Evolutionary conservation across 2,329 filamentous ascomycete species (phyloP), one percentile per base, ranked within the genome.

Genomic region (Alternaria arbusti): DNA sequence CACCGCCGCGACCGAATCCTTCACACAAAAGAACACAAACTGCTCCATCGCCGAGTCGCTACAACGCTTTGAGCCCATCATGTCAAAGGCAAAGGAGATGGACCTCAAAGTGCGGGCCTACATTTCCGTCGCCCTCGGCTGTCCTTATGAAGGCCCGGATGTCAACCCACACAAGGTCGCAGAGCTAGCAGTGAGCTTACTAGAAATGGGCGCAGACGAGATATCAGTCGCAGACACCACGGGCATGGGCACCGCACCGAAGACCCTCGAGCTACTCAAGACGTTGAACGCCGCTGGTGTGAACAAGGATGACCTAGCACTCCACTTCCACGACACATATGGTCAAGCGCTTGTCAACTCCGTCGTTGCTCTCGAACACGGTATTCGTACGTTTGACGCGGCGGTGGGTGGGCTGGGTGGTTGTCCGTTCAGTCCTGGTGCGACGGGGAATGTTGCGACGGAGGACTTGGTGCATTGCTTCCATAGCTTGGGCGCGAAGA

Each of bases 321-420:
- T 94, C 82, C 93, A 97, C 79, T 95, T 96, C 74, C 93, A 97
- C 79, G 92, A 97, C 75, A 96, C 93, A 1, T 95, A 94, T 75
- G 93, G 92, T 1, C 91, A 94, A 82, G 93, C 92, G 1, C 83
- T 95, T n/a, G 90, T 93, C 8, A 96, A 96, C 75, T 90, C 90
- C 6, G 89, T 92, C 11, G 89, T 94, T 0, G 89, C 90, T 40
- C 86, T 96, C 28, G 90, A 93, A 75, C 88, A 91, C 70, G 93
- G 93, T 0, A 87, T 96, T 44, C 83, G 91, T 30, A 91, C 88
- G 0, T 96, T 96, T 76, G 93, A 97, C 75, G 88, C 87, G 67
- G 92, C 91, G 57, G 91, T 96, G 1, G 91, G 88, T 3, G 93
- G 93, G 0, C 83, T 97, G 1, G 93, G 93, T 2, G 93, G 93